These are phyloP conservation scores for Noccaea bulbosa DNA, from an alignment of 345 rosid species.

Conservation along the genomic window DNA sequence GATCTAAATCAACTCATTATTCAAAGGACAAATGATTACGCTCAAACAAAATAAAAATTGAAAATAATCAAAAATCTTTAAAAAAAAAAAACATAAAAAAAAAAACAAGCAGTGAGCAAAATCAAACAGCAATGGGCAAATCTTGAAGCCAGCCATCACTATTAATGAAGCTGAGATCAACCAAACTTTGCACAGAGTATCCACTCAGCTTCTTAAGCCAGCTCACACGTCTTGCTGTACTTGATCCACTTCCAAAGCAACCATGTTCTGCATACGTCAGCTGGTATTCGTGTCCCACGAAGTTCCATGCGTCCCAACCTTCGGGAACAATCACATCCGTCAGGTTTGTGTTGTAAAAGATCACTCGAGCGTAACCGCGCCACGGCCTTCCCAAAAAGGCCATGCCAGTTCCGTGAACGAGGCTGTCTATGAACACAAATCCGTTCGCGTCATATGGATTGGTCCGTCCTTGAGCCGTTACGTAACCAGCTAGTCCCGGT, in stretches of 20 bases:
- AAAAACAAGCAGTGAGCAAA: not conserved
- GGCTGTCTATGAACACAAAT: constrained; percentile 51
- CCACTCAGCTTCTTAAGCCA: constrained; percentile 52
- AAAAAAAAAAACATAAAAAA: not conserved
- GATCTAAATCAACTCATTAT: too few relatives aligned
- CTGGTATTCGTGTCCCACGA: constrained; percentile 37
- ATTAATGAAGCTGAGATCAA: constrained; percentile 51
- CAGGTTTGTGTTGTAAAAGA: constrained; percentile 43
- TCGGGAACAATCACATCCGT: constrained; percentile 40
- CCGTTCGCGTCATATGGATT: constrained; percentile 47
- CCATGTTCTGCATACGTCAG: constrained; percentile 46
- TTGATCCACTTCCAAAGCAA: constrained; percentile 51
- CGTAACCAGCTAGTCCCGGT: constrained; percentile 42
- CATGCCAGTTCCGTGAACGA: constrained; percentile 40
- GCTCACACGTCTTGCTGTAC: constrained; percentile 44
- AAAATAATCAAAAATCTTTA: constrained; percentile 1
- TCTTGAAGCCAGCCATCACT: constrained; percentile 55
- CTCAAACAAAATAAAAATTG: constrained; percentile 6
- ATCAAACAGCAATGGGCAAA: constrained; percentile 45
- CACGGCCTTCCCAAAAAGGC: constrained; percentile 61
- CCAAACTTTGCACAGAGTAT: constrained; percentile 9
- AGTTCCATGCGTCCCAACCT: constrained; percentile 62
- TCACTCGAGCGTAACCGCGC: constrained; percentile 57
- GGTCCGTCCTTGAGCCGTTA: constrained; percentile 61
- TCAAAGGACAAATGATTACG: not conserved